Percentiles rank a stretch among this genome's conserved stretches.
These are phyloP conservation scores for Excoecaria cochinchinensis DNA, from an alignment of 345 rosid species.

Conservation along the genomic window DNA sequence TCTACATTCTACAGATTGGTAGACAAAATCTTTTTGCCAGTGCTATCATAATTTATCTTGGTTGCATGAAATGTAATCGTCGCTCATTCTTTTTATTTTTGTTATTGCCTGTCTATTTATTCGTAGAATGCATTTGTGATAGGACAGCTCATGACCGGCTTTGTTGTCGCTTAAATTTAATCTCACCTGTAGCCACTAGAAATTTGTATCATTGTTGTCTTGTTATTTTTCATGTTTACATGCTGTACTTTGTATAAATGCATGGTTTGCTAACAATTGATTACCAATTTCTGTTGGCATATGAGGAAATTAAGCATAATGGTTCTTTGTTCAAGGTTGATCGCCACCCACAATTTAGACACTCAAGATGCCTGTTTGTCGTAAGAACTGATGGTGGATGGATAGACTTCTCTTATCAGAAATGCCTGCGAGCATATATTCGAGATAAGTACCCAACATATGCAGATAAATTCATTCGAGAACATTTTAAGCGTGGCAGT, in stretches of 20 bases:
- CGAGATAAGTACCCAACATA: conserved; percentile 63
- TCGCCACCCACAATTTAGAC: conserved; percentile 77
- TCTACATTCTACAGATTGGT: neutral
- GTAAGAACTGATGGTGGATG: conserved; percentile 90
- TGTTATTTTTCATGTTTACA: neutral
- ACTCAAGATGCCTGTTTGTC: conserved; percentile 82
- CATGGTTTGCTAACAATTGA: neutral
- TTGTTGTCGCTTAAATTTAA: neutral
- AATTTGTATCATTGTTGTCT: neutral
- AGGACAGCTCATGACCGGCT: neutral
- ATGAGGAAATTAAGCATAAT: conserved; percentile 22
- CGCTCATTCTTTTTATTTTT: neutral
- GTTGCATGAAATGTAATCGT: neutral
- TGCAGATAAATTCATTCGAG: conserved; percentile 76
- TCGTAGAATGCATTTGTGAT: neutral
- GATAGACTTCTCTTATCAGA: conserved; percentile 96
- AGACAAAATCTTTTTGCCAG: neutral
- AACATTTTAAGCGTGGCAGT: conserved; percentile 69
- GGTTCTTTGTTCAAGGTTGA: conserved; percentile 56
- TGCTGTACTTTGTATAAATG: neutral
- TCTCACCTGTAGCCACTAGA: neutral
- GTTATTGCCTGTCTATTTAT: neutral
- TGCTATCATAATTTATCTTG: conserved; percentile 4
- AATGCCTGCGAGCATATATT: conserved; percentile 78
- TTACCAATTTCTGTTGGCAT: conserved; percentile 8